These are phyloP conservation scores for Xanthoceras sorbifolium DNA, from an alignment of 345 rosid genomes.

Conservation along the genomic window DNA sequence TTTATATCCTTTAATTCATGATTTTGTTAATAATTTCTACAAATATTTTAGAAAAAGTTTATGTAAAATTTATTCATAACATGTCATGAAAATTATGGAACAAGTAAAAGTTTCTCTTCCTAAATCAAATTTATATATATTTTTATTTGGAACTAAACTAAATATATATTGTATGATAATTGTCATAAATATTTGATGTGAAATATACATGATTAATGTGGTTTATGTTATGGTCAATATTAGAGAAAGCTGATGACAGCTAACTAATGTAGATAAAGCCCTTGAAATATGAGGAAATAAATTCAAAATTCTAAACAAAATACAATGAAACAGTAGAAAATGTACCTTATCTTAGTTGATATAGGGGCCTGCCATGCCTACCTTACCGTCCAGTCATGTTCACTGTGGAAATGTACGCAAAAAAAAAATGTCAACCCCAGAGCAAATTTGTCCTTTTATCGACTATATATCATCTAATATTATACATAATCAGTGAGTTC, in stretches of 20 bases:
- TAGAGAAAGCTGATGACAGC: constrained; percentile 10
- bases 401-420: neutral
- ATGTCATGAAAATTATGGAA: neutral
- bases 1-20: too few relatives aligned
- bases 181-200: neutral
- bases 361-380: constrained; percentile 33
- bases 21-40: too few relatives aligned
- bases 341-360: constrained; percentile 19
- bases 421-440: constrained; percentile 27
- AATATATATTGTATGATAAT: too few relatives aligned
- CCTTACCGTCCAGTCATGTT: constrained; percentile 45
- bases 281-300: neutral
- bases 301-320: neutral
- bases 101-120: neutral
- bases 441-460: neutral
- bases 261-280: neutral
- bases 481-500: neutral
- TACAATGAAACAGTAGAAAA: neutral
- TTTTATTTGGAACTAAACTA: too few relatives aligned
- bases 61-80: neutral
- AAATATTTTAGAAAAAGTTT: too few relatives aligned
- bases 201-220: neutral
- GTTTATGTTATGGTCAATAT: neutral
- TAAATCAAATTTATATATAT: too few relatives aligned
- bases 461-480: neutral